Base-by-base conservation (phyloP, 1,284 basidiomycete genomes). In the Rhizoctonia solani region DNA sequence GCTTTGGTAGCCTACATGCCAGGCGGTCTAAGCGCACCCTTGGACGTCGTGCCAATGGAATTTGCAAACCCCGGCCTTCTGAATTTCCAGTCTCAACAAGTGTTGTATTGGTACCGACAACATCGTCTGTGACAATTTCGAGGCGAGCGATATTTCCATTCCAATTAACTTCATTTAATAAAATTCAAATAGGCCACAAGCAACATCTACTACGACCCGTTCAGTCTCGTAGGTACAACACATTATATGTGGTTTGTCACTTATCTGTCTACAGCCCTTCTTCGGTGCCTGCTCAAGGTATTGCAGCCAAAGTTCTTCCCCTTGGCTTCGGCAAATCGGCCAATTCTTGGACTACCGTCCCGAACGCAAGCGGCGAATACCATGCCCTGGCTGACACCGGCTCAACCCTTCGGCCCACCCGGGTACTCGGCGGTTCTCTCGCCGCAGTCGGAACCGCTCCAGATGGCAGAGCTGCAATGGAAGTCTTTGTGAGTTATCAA, bases 321-420 rank as follows among this genome's bases (percentile, higher is more conserved):
- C 59, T 63, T n/a, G 59, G 59, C 13, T 30, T 63, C 14, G 59
- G 59, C 1, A 27, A 32, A 8, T 52, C 59, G 16, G 14, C 49
- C 16, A 63, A 63, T 30, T 63, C 59, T n/a, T 63, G 59, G 59
- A 63, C 59, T 6, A 63, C 59, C 19, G 59, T 63, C n/a, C 59
- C 47, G 19, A 52, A 39, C 25, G 4, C 47, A 2, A 47, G 34
- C 11, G 21, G 23, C 4, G 27, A 42, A 34, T 52, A 32, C 8
- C 42, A 63, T 37, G 34, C 49, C 9, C 59, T 63, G 16, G 34
- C 59, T 37, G 59, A 63, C 27, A 63, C 59, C 1, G 37, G n/a
- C 23, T 41, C 47, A 23, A 63, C 59, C 39, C 47, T 63, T n/a
- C 59, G 59, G 11, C 59, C 59, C 23, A 53, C 49, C 2, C 59